Conservation (phyloP, 2,329 filamentous ascomycete species). For the Monosporascus sp. region DNA sequence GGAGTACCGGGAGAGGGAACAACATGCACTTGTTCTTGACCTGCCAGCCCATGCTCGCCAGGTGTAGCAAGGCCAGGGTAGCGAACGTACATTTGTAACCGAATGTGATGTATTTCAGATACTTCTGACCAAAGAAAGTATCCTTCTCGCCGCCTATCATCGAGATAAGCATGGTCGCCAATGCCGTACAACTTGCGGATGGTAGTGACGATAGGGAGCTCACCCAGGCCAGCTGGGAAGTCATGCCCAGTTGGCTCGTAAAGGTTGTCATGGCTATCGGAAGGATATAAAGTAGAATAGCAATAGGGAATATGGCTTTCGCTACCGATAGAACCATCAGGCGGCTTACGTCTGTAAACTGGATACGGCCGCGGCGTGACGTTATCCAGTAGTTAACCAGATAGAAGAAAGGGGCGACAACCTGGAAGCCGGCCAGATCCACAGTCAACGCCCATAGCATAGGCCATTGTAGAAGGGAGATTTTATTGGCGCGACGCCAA, state of each 20-base stretch:
- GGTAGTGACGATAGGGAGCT: not conserved
- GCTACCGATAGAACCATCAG: not conserved
- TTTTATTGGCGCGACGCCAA: not conserved
- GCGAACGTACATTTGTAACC: not conserved
- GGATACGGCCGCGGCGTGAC: not conserved
- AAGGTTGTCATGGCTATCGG: not conserved
- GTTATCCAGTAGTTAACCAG: not conserved
- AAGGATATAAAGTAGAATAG: not conserved
- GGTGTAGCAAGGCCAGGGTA: not conserved
- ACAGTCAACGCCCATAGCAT: not conserved
- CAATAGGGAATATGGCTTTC: not conserved
- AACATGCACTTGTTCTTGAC: not conserved
- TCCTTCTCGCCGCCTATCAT: not conserved
- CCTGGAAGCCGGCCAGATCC: not conserved
- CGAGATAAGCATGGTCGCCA: not conserved
- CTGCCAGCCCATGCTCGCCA: not conserved
- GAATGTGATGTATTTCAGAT: not conserved
- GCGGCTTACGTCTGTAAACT: not conserved
- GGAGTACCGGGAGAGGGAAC: not conserved
- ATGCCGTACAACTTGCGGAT: not conserved
- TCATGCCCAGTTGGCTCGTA: not conserved
- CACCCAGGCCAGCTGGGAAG: not conserved
- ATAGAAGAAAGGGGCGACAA: not conserved
- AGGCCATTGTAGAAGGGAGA: not conserved
- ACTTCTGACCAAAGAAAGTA: not conserved